Conservation (phyloP, 257 asterid genomes). For the Capsicum chinense region DNA sequence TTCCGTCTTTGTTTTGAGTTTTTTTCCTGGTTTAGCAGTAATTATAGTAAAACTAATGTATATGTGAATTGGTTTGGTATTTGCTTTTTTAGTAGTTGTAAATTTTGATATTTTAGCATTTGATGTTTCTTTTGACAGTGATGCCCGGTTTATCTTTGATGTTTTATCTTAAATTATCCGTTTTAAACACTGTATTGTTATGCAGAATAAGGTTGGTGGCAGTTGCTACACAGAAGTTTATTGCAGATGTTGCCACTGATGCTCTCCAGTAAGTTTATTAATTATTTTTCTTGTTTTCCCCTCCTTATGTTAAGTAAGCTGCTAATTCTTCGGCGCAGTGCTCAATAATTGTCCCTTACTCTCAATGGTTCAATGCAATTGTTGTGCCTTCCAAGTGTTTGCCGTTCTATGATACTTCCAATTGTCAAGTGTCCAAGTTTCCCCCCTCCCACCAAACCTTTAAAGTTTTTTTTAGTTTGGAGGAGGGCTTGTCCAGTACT, state of each 20-base stretch:
- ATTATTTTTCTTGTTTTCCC: slow-evolving; percentile 11
- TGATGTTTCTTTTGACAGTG: neutral
- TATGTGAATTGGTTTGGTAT: neutral
- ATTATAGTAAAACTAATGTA: neutral
- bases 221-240: slow-evolving; percentile 97
- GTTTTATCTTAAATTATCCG: slow-evolving; percentile 37
- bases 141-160: neutral
- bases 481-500: neutral
- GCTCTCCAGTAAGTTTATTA: slow-evolving; percentile 85
- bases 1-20: neutral
- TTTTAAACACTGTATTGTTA: slow-evolving; percentile 80
- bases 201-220: slow-evolving; percentile 94
- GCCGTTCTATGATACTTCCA: neutral
- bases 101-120: neutral
- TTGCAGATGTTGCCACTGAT: slow-evolving; percentile 94
- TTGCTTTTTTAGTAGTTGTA: neutral
- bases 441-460: neutral
- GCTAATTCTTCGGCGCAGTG: neutral
- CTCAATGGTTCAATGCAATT: neutral
- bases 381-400: neutral
- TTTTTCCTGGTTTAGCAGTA: neutral
- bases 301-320: neutral
- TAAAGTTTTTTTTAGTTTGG: neutral
- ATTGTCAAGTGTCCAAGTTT: neutral
- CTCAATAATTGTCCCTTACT: neutral